Percentiles rank a stretch among this genome's conserved stretches.
phyloP scores from a whole-genome alignment of 164 flowering plant genomes.

The Nymphaea colorata region DNA sequence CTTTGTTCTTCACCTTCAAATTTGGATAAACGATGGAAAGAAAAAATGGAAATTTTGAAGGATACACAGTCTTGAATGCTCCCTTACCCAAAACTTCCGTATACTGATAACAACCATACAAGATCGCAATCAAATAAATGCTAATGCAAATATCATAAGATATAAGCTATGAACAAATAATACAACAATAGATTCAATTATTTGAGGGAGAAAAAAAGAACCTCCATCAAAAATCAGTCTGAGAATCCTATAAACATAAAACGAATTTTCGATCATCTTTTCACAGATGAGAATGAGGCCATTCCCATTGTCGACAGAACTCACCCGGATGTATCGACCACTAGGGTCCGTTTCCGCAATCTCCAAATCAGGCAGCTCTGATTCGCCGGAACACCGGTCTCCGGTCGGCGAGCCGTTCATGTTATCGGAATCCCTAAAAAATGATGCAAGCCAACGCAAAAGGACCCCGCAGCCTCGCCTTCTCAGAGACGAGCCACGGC shows the following conservation, averaged over 20 bases:
- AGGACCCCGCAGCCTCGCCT: neutral
- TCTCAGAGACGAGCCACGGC: neutral
- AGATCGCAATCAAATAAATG: neutral
- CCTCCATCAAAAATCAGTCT: neutral
- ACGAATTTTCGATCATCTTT: neutral
- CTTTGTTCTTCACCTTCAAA: neutral
- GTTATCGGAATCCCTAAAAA: neutral
- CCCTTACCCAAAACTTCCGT: constrained; percentile 51
- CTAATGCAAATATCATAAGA: neutral
- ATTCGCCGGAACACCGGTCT: constrained; percentile 5
- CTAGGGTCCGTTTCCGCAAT: constrained; percentile 36
- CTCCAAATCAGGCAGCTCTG: constrained; percentile 30
- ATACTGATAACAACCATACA: constrained; percentile 25
- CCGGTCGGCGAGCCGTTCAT: constrained; percentile 3
- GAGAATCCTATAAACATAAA: neutral
- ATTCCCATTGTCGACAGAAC: neutral
- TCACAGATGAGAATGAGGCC: neutral
- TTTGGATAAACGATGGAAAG: neutral
- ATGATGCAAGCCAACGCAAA: too few species aligned
- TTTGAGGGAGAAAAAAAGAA: neutral
- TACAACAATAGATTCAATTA: neutral
- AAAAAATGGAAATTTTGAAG: constrained; percentile 1
- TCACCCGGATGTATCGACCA: constrained; percentile 44
- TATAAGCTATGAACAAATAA: neutral
- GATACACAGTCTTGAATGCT: constrained; percentile 58